Percentiles rank a stretch among this genome's conserved stretches.
Evolutionary conservation across 2,329 filamentous ascomycete species (phyloP).

Genomic region (Fusarium globosum): DNA sequence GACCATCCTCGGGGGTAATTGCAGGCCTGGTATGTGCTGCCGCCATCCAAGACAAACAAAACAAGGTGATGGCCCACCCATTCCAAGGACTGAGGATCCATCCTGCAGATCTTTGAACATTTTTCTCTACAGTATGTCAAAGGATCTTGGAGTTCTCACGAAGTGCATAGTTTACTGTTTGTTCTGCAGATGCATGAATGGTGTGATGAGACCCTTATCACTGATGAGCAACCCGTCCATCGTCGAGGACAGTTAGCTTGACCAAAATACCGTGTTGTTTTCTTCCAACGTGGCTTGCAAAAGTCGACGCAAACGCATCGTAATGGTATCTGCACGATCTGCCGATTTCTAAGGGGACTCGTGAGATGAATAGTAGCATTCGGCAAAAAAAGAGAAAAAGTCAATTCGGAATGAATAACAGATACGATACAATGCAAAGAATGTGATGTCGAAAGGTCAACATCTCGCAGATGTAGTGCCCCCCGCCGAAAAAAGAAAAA

Average conservation of each 20-base stretch:
- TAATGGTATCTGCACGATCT: not conserved
- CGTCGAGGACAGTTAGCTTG: not conserved
- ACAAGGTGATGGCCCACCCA: not conserved
- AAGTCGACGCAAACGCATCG: not conserved
- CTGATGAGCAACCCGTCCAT: accelerated
- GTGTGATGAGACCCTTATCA: not conserved
- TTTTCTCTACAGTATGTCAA: not conserved
- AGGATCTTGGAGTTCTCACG: not conserved
- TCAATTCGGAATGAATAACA: not conserved
- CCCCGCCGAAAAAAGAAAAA: too few species aligned
- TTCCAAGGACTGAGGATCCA: accelerated
- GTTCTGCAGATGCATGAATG: too few species aligned
- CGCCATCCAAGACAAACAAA: not conserved
- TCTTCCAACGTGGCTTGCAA: not conserved
- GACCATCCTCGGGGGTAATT: too few species aligned
- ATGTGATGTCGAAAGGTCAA: not conserved
- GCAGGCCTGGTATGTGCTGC: not conserved
- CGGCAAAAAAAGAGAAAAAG: not conserved
- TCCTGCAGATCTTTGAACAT: not conserved
- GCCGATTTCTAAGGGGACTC: too few species aligned
- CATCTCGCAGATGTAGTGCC: not conserved
- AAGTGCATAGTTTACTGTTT: not conserved
- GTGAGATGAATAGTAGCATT: not conserved
- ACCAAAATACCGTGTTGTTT: not conserved
- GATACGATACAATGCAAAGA: not conserved